Evolutionary conservation across 192 early-diverging fungal genomes (phyloP), one percentile per base, ranked within the genome.

Genomic region (Coemansia sp.): DNA sequence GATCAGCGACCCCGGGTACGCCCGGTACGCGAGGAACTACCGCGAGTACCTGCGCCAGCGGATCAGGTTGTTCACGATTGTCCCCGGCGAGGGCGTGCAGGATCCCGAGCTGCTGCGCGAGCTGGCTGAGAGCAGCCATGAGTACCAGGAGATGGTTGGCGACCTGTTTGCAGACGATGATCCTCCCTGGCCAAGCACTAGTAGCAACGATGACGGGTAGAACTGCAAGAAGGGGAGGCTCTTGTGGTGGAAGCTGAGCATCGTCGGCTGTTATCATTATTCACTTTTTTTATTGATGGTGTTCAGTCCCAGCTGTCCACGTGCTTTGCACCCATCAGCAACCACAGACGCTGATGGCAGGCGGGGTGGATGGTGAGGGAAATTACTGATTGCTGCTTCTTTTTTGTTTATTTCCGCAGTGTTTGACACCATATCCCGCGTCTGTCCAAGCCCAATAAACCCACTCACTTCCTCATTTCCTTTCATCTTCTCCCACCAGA

Each of bases 21-120:
- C 71, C 71, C 36, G 67, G 10, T 82, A 69, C 22, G 71, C 79
- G 2, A 64, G 65, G 15, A 82, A 82, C 63, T 73, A 82, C 62
- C 79, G 79, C 43, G 74, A 82, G 21, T 82, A 71, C 21, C 41
- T 82, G 62, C 65, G 74, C 3, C 39, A 61, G 58, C 67, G 66
- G 62, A 63, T 82, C 62, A 73, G 69, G 36, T 12, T 36, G 37
- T 39, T 58, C 4, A 58, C 56, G 56, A 18, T 40, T 11, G 3
- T 36, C 8, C 56, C 56, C 12, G 56, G 56, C 12, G 56, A 58
- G 56, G 68, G 58, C 1, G 39, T 71, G 4, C 32, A 49, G 54
- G 42, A 73, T 43, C 18, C 22, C 8, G 62, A 59, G 42, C 8
- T 73, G 0, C 26, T 48, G 36, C 10, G 21, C 12, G 4, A 48